Evolutionary conservation across 1,284 basidiomycete genomes (phyloP), one percentile per base, ranked within the genome.

Genomic region (Cryptococcus wingfieldii): DNA sequence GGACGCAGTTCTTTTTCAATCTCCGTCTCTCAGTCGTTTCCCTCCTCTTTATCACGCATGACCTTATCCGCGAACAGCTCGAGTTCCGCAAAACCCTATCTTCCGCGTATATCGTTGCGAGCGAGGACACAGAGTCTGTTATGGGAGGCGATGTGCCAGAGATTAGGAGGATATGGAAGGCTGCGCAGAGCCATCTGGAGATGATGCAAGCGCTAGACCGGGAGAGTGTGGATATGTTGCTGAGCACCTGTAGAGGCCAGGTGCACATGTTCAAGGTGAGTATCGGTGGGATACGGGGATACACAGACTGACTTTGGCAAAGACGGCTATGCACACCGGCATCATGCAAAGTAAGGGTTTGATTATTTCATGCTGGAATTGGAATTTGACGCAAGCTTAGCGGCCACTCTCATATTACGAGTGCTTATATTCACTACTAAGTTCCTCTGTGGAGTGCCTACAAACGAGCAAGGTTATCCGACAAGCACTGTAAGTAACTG

Each of bases 391-490:
- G 38, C 37, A 37, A 5, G 38, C 39, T 10, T 38, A 67, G 65
- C 64, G 39, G 65, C 60, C 5, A 54, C 65, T 1, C 54, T 69
- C 28, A 51, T 71, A 23, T 37, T 69, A 2, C 59, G 71, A 25
- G 61, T 66, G 1, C 46, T 67, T 12, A 65, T 69, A 9, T 58
- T 66, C 4, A 55, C 59, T 1, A 54, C 62, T 0, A 63, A 69
- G 51, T 65, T 72, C 31, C 52, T 72, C 9, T 50, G 65, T 1
- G 67, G 68, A 38, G 60, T 72, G 3, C 71, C 71, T 1, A 65
- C 62, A n/a, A 68, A 68, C 39, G 71, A 72, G 50, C 71, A 72
- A 44, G 69, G 69, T 0, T 72, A 72, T 50, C 69, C 71, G 2
- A 41, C 42, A 37, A 48, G 62, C 47, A 68, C 70, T n/a, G 68